Conservation (phyloP, 2,329 filamentous ascomycete genomes). For the Calonectria honghensis region DNA sequence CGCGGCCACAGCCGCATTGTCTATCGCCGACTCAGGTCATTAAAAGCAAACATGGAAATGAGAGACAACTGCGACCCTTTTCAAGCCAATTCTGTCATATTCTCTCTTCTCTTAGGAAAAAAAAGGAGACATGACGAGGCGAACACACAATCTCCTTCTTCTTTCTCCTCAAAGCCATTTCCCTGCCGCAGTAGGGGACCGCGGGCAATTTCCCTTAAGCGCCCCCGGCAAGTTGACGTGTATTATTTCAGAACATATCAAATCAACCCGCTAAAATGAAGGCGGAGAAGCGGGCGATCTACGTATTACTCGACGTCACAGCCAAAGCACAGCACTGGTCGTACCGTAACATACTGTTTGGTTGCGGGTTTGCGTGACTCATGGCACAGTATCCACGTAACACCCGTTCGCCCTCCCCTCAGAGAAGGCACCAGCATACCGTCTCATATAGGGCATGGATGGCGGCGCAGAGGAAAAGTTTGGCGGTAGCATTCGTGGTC, state of each 20-base stretch:
- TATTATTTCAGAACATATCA: constrained; percentile 18
- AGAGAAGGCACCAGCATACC: constrained; percentile 9
- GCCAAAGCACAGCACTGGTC: constrained; percentile 5
- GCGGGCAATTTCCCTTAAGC: background rate
- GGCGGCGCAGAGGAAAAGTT: constrained; percentile 1
- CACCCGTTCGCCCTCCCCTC: background rate
- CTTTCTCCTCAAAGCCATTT: background rate
- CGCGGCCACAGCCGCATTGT: constrained; percentile 14
- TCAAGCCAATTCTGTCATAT: constrained; percentile 30
- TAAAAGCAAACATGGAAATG: constrained; percentile 18
- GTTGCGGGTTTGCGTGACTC: constrained; percentile 24
- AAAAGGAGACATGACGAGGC: constrained; percentile 8
- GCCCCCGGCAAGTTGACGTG: constrained; percentile 33
- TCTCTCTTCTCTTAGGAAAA: constrained; percentile 11
- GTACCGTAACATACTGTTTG: constrained; percentile 22
- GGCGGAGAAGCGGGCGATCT: background rate
- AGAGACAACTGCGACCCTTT: constrained; percentile 8
- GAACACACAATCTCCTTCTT: background rate
- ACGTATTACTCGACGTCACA: background rate
- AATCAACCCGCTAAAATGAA: constrained; percentile 13
- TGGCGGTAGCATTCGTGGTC: constrained; percentile 19
- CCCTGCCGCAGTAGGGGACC: constrained; percentile 16
- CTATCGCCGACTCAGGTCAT: constrained; percentile 8
- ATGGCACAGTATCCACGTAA: constrained; percentile 30
- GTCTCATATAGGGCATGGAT: constrained; percentile 37